Conservation (phyloP, 202 grass and related monocot species). For the Saccharum hybrid region DNA sequence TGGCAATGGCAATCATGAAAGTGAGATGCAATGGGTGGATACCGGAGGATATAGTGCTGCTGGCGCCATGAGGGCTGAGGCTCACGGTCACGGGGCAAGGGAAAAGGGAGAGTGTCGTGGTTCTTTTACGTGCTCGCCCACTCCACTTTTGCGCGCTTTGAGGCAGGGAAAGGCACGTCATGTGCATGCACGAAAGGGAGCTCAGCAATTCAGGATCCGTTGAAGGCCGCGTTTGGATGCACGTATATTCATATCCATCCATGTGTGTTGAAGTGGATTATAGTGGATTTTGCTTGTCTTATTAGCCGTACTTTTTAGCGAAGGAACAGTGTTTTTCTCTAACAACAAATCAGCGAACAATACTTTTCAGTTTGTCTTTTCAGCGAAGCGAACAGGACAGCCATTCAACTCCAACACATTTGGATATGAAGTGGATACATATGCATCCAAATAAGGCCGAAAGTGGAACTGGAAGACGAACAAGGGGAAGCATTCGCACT, state of each 20-base stretch:
- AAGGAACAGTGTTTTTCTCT: too few relatives aligned
- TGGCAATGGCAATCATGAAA: conserved; percentile 45
- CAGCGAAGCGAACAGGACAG: too few relatives aligned
- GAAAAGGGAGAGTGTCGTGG: not conserved
- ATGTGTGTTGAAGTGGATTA: too few relatives aligned
- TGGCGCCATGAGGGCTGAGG: not conserved
- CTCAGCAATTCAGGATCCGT: conserved; percentile 44
- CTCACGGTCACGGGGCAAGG: not conserved
- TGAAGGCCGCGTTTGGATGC: too few relatives aligned
- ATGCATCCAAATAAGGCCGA: too few relatives aligned
- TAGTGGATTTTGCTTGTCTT: too few relatives aligned
- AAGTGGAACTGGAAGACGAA: not conserved
- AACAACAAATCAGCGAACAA: too few relatives aligned
- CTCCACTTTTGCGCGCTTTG: conserved; percentile 42
- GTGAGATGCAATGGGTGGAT: conserved; percentile 28
- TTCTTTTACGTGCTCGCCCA: conserved; percentile 20
- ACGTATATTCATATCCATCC: too few relatives aligned
- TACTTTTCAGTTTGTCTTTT: too few relatives aligned
- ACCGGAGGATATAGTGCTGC: not conserved
- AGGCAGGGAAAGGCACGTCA: conserved; percentile 44
- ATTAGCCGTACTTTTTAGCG: too few relatives aligned
- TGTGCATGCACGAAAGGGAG: conserved; percentile 43
- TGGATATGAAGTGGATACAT: too few relatives aligned
- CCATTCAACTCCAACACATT: too few relatives aligned
- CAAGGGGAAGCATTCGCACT: not conserved